Base-by-base conservation (phyloP, 306 rosid genomes). In the Arachis stenosperma region DNA sequence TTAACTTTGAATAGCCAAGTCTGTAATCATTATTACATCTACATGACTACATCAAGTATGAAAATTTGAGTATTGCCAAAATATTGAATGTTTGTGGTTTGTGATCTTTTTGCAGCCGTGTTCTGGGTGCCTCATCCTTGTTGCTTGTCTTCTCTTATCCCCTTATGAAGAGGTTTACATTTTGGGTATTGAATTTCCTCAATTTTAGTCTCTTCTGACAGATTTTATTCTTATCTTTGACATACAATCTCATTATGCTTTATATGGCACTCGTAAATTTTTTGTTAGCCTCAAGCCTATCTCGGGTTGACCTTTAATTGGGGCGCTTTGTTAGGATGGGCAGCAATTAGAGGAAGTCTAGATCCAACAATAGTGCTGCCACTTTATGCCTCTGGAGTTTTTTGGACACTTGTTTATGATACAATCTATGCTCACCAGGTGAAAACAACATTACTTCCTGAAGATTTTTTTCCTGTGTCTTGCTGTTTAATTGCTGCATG, bases 391-490 rank as follows among this genome's bases (percentile, higher is more conserved):
- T 89, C 97, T 69, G 96, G 98, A 66, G 90, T 91, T 61, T 91
- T 75, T 79, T 94, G 98, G 98, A 94, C 97, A 67, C 92, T 91
- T 58, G 92, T 94, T 42, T 94, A 89, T 75, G 98, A 94, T 80
- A 94, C 95, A 3, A 91, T 94, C 74, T 91, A 91, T 53, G 98
- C 98, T 15, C 98, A 94, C 85, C 97, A 94, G 98, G 98, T 93
- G 82, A 69, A 63, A 59, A 64, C 67, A 75, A 1, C 46, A 6
- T 37, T 66, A 12, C 66, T 75, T 78, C 53, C 55, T 40, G 52
- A 50, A 47, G 29, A 9, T 75, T 79, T 70, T 69, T 8, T 66
- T 40, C 6, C 54, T 29, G 43, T 61, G 67, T 44, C 71, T 7
- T 29, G 11, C 27, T 3, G 54, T 80, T 9, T 13, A 48, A 47